phyloP scores from a whole-genome alignment of 208 protist genomes.

The Baffinella frigidus region DNA sequence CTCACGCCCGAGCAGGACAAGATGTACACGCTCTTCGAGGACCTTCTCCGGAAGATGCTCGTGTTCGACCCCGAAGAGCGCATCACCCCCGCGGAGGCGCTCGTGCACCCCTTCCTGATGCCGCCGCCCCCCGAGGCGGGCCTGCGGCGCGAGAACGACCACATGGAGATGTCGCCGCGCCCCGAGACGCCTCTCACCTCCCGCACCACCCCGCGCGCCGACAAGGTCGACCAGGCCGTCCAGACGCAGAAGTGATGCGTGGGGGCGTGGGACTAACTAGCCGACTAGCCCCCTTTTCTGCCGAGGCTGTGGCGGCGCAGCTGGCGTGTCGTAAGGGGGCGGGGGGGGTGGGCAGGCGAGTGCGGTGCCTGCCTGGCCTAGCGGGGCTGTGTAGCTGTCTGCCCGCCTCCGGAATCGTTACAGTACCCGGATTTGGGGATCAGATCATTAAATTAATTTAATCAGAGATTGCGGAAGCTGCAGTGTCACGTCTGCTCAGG shows the following conservation, averaged over 20 bases:
- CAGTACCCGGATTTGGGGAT: too few species aligned
- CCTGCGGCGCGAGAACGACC: background rate
- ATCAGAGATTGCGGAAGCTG: too few species aligned
- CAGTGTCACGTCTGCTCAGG: too few species aligned
- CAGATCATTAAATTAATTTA: too few species aligned
- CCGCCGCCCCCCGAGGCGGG: background rate
- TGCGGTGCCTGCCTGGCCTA: background rate
- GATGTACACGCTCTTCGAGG: slow-evolving; percentile 37
- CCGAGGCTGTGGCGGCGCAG: too few species aligned
- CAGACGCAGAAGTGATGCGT: slow-evolving; percentile 3
- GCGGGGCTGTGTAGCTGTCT: background rate
- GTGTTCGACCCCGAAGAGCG: slow-evolving; percentile 74
- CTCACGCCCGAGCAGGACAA: slow-evolving; percentile 16
- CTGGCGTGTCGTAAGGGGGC: background rate
- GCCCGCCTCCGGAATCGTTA: background rate
- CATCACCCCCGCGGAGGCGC: slow-evolving; percentile 74
- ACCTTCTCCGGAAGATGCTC: slow-evolving; percentile 68
- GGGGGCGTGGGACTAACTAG: too few species aligned
- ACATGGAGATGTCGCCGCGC: background rate
- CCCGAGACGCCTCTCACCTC: background rate
- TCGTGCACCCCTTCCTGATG: slow-evolving; percentile 76
- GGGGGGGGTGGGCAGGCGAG: background rate
- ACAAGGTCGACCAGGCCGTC: slow-evolving; percentile 11
- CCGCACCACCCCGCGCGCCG: background rate
- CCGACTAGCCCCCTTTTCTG: background rate